phyloP scores from a whole-genome alignment of 208 protist genomes.

The Balamuthia mandrillaris region DNA sequence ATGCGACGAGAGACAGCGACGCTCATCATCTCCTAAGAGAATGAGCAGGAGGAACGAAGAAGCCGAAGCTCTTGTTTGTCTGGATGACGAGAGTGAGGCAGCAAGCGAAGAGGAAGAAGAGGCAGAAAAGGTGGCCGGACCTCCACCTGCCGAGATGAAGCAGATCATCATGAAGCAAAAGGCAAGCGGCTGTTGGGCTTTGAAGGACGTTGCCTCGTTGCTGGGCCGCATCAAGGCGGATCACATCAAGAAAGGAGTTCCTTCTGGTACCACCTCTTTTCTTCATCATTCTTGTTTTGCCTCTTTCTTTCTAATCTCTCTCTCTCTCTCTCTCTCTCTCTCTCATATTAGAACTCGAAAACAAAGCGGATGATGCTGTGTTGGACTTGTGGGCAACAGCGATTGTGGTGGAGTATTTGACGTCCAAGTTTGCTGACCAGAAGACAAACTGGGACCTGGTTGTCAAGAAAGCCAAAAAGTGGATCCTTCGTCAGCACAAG shows the following conservation, averaged over 20 bases:
- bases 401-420: slow-evolving; percentile 9
- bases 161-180: slow-evolving; percentile 39
- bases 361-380: background rate
- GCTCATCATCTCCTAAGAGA: background rate
- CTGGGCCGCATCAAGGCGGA: too few species aligned
- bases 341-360: background rate
- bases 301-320: background rate
- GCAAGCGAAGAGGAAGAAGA: background rate
- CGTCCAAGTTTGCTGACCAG: background rate
- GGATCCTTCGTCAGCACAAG: background rate
- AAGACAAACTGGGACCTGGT: slow-evolving; percentile 37
- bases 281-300: background rate
- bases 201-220: background rate
- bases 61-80: background rate
- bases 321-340: too few species aligned
- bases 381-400: background rate
- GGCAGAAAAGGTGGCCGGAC: background rate
- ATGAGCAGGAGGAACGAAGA: background rate
- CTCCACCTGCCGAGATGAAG: background rate
- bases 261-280: background rate
- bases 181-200: background rate
- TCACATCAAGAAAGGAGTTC: too few species aligned
- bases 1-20: background rate
- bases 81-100: background rate
- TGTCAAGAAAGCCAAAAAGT: slow-evolving; percentile 30